phyloP scores from a whole-genome alignment of 768 basidiomycete genomes.

The Rhodotorula paludigena region DNA sequence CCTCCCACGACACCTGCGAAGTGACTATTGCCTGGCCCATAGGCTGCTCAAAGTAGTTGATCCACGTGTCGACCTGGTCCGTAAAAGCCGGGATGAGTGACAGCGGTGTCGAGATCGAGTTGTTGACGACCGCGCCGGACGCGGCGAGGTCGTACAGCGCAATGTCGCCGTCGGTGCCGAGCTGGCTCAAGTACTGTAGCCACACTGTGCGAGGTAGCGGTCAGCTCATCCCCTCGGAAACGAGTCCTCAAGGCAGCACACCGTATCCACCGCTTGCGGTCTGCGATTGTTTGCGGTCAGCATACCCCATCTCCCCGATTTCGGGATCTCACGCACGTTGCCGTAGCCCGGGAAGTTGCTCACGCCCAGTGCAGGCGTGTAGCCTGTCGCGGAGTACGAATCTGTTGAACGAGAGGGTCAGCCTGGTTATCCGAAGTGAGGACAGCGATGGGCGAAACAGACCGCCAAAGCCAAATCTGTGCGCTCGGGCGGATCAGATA shows the following conservation, averaged over 20 bases:
- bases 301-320: no score
- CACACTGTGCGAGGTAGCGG: background rate
- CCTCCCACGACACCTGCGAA: background rate
- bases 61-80: slow-evolving; percentile 1
- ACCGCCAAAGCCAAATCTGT: slow-evolving; percentile 24
- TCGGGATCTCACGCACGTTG: no score
- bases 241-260: background rate
- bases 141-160: slow-evolving; percentile 19
- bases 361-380: background rate
- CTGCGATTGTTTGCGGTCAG: background rate
- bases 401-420: background rate
- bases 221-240: no score
- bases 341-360: background rate
- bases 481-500: background rate
- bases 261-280: slow-evolving; percentile 18
- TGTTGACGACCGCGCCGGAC: slow-evolving; percentile 8
- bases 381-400: slow-evolving; percentile 11
- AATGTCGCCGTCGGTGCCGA: background rate
- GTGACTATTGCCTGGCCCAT: background rate
- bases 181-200: slow-evolving; percentile 12
- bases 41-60: background rate
- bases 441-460: background rate
- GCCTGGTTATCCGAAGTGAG: background rate
- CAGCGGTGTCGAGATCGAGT: background rate
- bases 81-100: slow-evolving; percentile 1